phyloP scores from a whole-genome alignment of 305 asterid species.

The Rubia tinctorum region DNA sequence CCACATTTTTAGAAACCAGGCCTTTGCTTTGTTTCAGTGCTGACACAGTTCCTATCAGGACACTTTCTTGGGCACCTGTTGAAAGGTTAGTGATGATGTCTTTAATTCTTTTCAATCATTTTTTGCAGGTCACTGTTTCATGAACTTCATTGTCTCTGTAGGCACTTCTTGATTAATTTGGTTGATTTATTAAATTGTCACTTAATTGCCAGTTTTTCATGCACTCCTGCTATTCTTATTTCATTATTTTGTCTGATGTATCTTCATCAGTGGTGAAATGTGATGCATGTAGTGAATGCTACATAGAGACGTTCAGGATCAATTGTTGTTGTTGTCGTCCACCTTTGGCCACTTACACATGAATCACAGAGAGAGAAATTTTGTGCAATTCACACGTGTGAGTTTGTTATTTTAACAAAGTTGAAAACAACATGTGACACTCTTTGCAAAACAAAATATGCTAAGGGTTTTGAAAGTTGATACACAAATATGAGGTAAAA shows the following conservation, averaged over 20 bases:
- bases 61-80: constrained; percentile 86
- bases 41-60: constrained; percentile 79
- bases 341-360: not conserved
- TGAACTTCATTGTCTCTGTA: not conserved
- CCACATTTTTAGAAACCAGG: constrained; percentile 50
- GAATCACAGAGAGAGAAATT: not conserved
- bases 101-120: constrained; percentile 10
- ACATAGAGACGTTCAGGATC: not conserved
- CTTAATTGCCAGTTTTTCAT: not conserved
- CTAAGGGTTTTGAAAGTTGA: not conserved
- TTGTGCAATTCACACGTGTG: not conserved
- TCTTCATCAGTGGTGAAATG: not conserved
- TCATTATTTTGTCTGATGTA: not conserved
- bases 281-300: not conserved
- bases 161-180: not conserved
- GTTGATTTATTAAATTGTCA: not conserved
- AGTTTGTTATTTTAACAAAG: not conserved
- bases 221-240: not conserved
- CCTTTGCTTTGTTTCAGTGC: constrained; percentile 88
- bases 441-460: not conserved
- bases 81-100: constrained; percentile 50
- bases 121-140: not conserved
- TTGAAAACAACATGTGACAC: not conserved
- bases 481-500: not conserved
- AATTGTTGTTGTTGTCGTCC: not conserved